These are phyloP conservation scores for Verticillium zaregamsianum DNA, from an alignment of 2,329 filamentous ascomycete species.

Conservation along the genomic window DNA sequence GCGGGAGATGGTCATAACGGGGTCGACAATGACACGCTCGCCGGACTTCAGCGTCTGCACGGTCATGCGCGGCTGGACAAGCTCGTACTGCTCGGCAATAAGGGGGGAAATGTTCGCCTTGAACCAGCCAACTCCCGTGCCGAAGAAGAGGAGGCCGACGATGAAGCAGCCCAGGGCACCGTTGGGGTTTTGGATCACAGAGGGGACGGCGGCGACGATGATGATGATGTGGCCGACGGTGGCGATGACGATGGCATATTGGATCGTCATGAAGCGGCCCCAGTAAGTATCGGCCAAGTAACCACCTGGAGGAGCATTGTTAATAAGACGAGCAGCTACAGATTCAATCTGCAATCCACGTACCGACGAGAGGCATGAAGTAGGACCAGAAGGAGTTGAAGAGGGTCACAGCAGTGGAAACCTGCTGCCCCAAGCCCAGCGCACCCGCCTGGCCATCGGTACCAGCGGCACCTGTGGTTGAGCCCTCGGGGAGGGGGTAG, in stretches of 20 bases:
- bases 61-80: constrained; percentile 33
- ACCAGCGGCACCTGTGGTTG: constrained; percentile 38
- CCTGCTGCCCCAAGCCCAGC: constrained; percentile 15
- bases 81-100: constrained; percentile 61
- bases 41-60: constrained; percentile 42
- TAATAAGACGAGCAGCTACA: neutral
- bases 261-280: constrained; percentile 69
- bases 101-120: constrained; percentile 69
- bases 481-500: constrained; percentile 52
- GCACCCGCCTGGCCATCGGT: constrained; percentile 15
- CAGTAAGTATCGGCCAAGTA: constrained; percentile 64
- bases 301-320: constrained; percentile 25
- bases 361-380: constrained; percentile 20
- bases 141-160: constrained; percentile 52
- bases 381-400: constrained; percentile 15
- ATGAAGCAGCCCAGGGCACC: constrained; percentile 52
- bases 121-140: constrained; percentile 63
- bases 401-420: constrained; percentile 8
- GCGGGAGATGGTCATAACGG: constrained; percentile 61
- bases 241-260: constrained; percentile 61
- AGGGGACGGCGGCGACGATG: constrained; percentile 51
- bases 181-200: constrained; percentile 24
- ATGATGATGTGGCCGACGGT: constrained; percentile 67
- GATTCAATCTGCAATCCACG: neutral
- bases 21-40: constrained; percentile 66